Base-by-base conservation (phyloP, 257 asterid species). In the Nicotiana otophora region DNA sequence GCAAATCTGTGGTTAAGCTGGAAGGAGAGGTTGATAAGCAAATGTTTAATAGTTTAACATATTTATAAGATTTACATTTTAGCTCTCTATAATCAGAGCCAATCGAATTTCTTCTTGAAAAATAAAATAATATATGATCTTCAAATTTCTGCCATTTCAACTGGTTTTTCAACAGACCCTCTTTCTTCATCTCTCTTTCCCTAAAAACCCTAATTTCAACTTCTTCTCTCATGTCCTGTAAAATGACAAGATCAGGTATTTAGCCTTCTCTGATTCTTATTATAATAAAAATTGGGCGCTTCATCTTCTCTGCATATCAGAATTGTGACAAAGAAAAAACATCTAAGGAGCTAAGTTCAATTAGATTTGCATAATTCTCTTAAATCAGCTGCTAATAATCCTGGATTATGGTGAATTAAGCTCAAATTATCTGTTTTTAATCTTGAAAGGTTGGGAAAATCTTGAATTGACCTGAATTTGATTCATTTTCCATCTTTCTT, bases 131-230 rank as follows among this genome's bases (percentile, higher is more conserved):
- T 46, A 51, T 66, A 51, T 69, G 62, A 84, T 83, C 83, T 74
- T 81, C 83, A 54, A 81, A 30, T 26, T 76, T 81, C 53, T 64
- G 69, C 10, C 60, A 33, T 20, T 76, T 80, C 55, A 66, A 78
- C 86, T 83, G 80, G 65, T 83, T 84, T 84, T 72, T 65, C 53
- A 65, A 48, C 85, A 86, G 30, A 78, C 84, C 80, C 68, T 80
- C 80, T 85, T 77, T 34, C 87, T 65, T 63, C 85, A 64, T 82
- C 79, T 77, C 66, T 77, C 82, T 72, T 83, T 83, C 83, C 84
- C 83, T 66, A 81, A 82, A 89, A 90, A 94, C 89, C 96, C 97
- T 92, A 89, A 92, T 84, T 83, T 84, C 87, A 82, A 79, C 90
- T 83, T 78, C 62, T 57, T 86, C 86, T 58, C 81, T 83, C 66